Base-by-base conservation (phyloP, 768 basidiomycete genomes). In the Collybiopsis luxurians region DNA sequence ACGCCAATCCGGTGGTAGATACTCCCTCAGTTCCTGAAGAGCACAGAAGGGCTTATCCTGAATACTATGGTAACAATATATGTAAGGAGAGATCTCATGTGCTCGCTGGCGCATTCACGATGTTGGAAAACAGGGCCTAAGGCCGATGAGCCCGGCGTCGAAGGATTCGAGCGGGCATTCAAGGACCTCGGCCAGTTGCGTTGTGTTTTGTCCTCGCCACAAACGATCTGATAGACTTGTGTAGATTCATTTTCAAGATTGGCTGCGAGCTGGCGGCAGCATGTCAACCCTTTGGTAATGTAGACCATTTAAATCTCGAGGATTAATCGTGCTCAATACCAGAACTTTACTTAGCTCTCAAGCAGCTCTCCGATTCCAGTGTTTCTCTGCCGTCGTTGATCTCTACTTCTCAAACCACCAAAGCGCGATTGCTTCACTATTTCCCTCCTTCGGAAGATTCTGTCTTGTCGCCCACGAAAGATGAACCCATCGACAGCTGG, bases 341-440 rank as follows among this genome's bases (percentile, higher is more conserved):
- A 23, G 4, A 46, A 21, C n/a, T 45, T 40, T 24, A 3, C 36
- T 2, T 64, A 92, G 91, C 85, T 36, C 80, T 87, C 13, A 71
- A 84, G 34, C 80, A 89, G 59, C 67, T 92, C 42, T 76, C 77
- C 2, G 88, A 92, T 67, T 71, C 81, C 1, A 84, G 84, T 0
- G 63, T 90, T 45, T 88, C 90, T 9, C 73, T 98, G 23, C 79
- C 85, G 6, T 69, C 81, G 15, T 73, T 99, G 48, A 90, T 98
- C 65, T 71, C 77, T 17, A 78, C 80, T 2, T 92, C 92, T 7
- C 86, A 89, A 64, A 92, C 90, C 4, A 90, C 85, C 38, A 98
- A 98, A 69, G 96, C 92, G 2, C 83, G 97, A 30, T 80, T 99
- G 12, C 76, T 99, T n/a, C 96, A 99, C 67, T 99, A 99, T 71